Conservation (phyloP, 176 grass and related monocot species). For the Musa troglodytarum region DNA sequence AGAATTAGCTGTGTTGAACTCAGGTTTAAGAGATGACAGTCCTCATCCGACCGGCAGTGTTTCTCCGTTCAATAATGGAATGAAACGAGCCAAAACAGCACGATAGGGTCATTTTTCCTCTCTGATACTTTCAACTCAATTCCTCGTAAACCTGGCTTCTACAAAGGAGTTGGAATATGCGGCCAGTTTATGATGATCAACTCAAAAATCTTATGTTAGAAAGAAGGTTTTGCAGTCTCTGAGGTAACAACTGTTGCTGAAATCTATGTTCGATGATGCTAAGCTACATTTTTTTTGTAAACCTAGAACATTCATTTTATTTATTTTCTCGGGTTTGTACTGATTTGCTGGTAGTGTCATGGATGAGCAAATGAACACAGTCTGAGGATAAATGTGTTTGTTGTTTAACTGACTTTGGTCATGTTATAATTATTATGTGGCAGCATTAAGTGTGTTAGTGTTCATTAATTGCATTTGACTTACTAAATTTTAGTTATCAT, state of each 20-base stretch:
- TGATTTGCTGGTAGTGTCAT: neutral
- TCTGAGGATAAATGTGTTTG: neutral
- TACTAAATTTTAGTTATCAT: no score
- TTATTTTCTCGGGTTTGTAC: conserved; percentile 26
- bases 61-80: conserved; percentile 72
- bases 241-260: neutral
- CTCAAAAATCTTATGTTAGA: neutral
- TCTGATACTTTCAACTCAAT: neutral
- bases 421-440: no score
- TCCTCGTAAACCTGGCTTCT: neutral
- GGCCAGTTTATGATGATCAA: no score
- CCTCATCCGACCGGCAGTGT: conserved; percentile 61
- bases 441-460: no score
- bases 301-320: conserved; percentile 38
- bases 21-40: conserved; percentile 58
- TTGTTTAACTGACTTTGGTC: no score
- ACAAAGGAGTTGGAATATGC: no score
- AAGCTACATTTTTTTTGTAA: conserved; percentile 14
- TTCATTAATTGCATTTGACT: no score
- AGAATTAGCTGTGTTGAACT: conserved; percentile 81
- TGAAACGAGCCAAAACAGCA: conserved; percentile 79
- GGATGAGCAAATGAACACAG: conserved; percentile 1
- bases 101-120: conserved; percentile 24
- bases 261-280: neutral
- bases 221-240: neutral